Conservation (phyloP, 129 eudicot species). For the Chrysanthemum lavandulifolium region DNA sequence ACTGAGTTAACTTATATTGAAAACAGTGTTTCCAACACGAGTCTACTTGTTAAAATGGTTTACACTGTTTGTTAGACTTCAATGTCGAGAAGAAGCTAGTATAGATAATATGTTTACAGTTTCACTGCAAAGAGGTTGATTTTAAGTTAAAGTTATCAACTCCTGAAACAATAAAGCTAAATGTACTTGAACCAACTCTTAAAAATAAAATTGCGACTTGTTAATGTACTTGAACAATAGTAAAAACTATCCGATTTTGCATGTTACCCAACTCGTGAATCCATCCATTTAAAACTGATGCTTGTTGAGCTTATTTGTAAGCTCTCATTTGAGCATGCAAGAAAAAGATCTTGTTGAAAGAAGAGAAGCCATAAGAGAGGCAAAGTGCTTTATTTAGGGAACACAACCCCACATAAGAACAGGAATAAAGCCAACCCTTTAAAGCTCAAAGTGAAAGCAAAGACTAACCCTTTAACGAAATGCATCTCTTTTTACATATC, state of each 20-base stretch:
- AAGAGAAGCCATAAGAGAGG: slow-evolving; percentile 23
- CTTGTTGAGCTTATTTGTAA: background rate
- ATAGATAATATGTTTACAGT: too few species aligned
- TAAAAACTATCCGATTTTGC: background rate
- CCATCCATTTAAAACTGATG: background rate
- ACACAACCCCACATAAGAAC: slow-evolving; percentile 32
- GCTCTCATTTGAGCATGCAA: slow-evolving; percentile 19
- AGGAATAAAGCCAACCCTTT: slow-evolving; percentile 39
- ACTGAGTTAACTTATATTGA: too few species aligned
- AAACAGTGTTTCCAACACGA: too few species aligned
- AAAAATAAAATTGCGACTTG: background rate
- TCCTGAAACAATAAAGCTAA: too few species aligned
- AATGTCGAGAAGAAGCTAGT: too few species aligned
- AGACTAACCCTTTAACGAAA: slow-evolving; percentile 20
- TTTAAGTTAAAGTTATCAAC: too few species aligned
- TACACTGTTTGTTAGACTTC: too few species aligned
- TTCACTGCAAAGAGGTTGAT: too few species aligned
- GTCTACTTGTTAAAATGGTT: too few species aligned
- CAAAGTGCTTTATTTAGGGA: slow-evolving; percentile 40
- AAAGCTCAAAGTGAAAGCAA: slow-evolving; percentile 47
- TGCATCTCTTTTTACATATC: slow-evolving; percentile 31
- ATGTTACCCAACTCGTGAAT: background rate
- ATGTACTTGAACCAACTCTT: too few species aligned
- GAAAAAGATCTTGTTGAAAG: slow-evolving; percentile 24
- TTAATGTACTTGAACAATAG: background rate